phyloP scores from a whole-genome alignment of 805 yeast species.

The Cephaloascus albidus region DNA sequence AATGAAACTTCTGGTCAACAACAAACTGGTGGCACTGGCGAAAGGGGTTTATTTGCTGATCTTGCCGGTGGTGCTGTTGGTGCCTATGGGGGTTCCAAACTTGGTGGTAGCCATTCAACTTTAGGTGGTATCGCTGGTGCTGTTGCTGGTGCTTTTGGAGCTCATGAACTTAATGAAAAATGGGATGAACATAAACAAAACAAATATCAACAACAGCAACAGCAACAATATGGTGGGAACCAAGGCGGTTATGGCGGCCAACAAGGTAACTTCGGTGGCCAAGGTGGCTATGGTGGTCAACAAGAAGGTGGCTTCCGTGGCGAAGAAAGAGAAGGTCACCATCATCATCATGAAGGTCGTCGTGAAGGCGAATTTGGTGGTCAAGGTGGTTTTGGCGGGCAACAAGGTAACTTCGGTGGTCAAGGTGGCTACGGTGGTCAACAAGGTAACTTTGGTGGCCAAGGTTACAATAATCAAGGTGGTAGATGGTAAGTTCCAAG shows the following conservation, averaged over 20 bases:
- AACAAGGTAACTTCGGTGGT: slow-evolving; percentile 1
- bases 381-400: slow-evolving; percentile 1
- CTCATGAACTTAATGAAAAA: slow-evolving; percentile 37
- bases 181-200: slow-evolving; percentile 15
- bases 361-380: slow-evolving; percentile 2
- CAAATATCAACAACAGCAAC: slow-evolving; percentile 8
- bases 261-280: slow-evolving; percentile 7
- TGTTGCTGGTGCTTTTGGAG: slow-evolving; percentile 43
- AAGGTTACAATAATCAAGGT: too few relatives aligned
- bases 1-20: slow-evolving; percentile 21
- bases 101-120: slow-evolving; percentile 28
- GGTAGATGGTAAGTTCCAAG: too few relatives aligned
- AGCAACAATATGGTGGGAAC: slow-evolving; percentile 7
- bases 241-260: slow-evolving; percentile 11
- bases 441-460: slow-evolving; percentile 9
- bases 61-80: slow-evolving; percentile 45
- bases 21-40: slow-evolving; percentile 18
- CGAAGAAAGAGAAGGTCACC: slow-evolving; percentile 6
- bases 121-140: slow-evolving; percentile 44
- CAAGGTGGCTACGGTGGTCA: slow-evolving; percentile 9
- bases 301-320: slow-evolving; percentile 6
- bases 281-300: slow-evolving; percentile 3
- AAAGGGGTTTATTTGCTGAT: slow-evolving; percentile 33
- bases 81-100: slow-evolving; percentile 39
- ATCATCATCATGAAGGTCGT: slow-evolving; percentile 1